Evolutionary conservation across 2,329 filamentous ascomycete species (phyloP).

Genomic region (Cladosporium sp.): DNA sequence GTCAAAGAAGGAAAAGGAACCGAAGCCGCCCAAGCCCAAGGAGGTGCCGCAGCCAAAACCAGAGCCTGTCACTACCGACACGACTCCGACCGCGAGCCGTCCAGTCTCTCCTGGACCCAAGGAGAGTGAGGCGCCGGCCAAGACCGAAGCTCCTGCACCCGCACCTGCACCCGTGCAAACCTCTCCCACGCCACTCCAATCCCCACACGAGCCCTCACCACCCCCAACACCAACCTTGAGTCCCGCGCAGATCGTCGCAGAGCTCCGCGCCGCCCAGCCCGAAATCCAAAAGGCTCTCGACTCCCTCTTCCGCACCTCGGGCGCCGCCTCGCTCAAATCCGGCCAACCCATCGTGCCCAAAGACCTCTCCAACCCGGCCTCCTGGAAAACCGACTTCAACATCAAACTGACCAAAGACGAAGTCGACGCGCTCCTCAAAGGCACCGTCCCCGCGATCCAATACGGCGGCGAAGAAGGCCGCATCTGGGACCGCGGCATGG

Average conservation of each 20-base stretch:
- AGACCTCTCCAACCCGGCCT: slow-evolving; percentile 22
- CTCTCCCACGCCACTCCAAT: slow-evolving; percentile 16
- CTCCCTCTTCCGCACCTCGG: slow-evolving; percentile 29
- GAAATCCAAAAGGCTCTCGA: slow-evolving; percentile 32
- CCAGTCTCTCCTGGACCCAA: slow-evolving; percentile 25
- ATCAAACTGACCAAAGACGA: slow-evolving; percentile 36
- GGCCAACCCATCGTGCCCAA: slow-evolving; percentile 24
- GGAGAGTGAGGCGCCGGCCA: slow-evolving; percentile 9
- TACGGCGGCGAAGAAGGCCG: slow-evolving; percentile 40
- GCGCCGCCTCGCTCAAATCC: slow-evolving; percentile 27
- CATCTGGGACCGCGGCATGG: slow-evolving; percentile 57
- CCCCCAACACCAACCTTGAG: slow-evolving; percentile 30
- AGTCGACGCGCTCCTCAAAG: slow-evolving; percentile 46
- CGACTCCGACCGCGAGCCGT: slow-evolving; percentile 27
- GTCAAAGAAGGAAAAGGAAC: slow-evolving; percentile 60
- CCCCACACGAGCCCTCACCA: slow-evolving; percentile 30
- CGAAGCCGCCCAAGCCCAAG: slow-evolving; percentile 26
- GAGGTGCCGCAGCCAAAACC: slow-evolving; percentile 23
- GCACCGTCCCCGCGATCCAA: slow-evolving; percentile 48
- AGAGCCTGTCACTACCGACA: slow-evolving; percentile 20
- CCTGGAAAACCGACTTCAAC: slow-evolving; percentile 29
- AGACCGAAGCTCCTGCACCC: slow-evolving; percentile 10
- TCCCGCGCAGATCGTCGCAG: slow-evolving; percentile 29
- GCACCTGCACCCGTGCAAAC: slow-evolving; percentile 10
- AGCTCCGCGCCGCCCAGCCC: slow-evolving; percentile 28